Conservation (phyloP, 768 basidiomycete species). For the Pholiota conissans region DNA sequence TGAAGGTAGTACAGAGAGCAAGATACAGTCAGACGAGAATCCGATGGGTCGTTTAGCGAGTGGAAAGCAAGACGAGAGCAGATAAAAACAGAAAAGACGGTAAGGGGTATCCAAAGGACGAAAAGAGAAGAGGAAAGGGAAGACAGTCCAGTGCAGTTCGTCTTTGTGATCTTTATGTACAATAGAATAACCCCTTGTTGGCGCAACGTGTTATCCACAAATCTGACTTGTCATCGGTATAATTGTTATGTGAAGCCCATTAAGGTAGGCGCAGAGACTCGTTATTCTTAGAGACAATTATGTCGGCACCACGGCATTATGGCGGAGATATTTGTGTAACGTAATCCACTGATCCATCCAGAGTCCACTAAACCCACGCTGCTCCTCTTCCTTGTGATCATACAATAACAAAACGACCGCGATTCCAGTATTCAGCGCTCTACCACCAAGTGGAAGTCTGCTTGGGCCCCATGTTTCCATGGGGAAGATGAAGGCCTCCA, state of each 20-base stretch:
- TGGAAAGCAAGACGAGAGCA: not conserved
- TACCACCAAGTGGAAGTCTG: no score
- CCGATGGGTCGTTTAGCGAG: not conserved
- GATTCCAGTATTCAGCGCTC: not conserved
- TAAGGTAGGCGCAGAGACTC: not conserved
- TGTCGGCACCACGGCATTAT: not conserved
- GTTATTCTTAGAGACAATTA: slow-evolving; percentile 1
- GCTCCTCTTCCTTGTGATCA: not conserved
- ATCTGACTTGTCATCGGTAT: not conserved
- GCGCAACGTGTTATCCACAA: not conserved
- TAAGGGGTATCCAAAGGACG: slow-evolving; percentile 4
- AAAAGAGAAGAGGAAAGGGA: not conserved
- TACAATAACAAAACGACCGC: not conserved
- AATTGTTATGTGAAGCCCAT: slow-evolving; percentile 1
- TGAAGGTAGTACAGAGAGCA: not conserved
- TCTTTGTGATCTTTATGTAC: not conserved
- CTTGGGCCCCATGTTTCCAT: not conserved
- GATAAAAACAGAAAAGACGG: slow-evolving; percentile 5
- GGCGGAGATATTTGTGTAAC: not conserved
- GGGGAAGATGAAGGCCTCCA: not conserved
- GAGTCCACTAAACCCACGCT: not conserved
- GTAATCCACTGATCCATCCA: not conserved
- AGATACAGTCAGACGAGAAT: not conserved
- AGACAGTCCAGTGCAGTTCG: not conserved
- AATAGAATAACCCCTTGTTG: not conserved